Conservation (phyloP, 2,329 filamentous ascomycete species). For the Curvularia verruculosa region DNA sequence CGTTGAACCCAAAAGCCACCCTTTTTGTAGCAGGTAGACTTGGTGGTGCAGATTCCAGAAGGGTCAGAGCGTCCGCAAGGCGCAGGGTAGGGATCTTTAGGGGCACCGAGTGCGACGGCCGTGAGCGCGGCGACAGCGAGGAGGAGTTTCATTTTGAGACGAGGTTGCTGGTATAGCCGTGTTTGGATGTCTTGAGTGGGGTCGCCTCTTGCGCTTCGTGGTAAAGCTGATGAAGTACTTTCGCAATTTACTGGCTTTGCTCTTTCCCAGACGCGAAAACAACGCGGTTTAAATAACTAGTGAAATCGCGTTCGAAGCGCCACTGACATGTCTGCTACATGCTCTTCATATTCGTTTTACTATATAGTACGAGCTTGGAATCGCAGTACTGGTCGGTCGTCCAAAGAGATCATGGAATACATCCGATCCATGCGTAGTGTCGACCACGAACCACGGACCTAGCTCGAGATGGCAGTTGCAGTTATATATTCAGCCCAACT, state of each 20-base stretch:
- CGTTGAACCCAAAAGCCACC: constrained; percentile 41
- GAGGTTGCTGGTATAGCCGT: background rate
- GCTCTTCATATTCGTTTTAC: background rate
- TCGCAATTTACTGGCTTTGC: background rate
- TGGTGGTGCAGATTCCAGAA: constrained; percentile 37
- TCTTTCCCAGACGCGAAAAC: background rate
- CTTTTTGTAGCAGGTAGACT: constrained; percentile 30
- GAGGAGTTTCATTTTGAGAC: constrained; percentile 21
- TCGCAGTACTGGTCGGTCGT: constrained; percentile 3
- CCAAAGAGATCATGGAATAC: background rate
- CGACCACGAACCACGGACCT: background rate
- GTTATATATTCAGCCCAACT: constrained; percentile 2
- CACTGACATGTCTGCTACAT: constrained; percentile 14
- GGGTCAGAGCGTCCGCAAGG: constrained; percentile 38
- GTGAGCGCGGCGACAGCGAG: constrained; percentile 22
- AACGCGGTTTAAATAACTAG: constrained; percentile 15
- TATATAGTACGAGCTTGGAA: constrained; percentile 6
- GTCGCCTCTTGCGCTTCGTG: background rate
- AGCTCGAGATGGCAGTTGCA: constrained; percentile 8
- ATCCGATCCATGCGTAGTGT: constrained; percentile 6
- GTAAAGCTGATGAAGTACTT: background rate
- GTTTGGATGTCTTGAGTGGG: background rate
- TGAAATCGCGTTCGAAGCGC: constrained; percentile 10
- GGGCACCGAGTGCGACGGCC: constrained; percentile 25
- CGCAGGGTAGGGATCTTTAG: constrained; percentile 36